These are phyloP conservation scores for Lenzites betulinus DNA, from an alignment of 768 basidiomycete genomes.

Conservation along the genomic window DNA sequence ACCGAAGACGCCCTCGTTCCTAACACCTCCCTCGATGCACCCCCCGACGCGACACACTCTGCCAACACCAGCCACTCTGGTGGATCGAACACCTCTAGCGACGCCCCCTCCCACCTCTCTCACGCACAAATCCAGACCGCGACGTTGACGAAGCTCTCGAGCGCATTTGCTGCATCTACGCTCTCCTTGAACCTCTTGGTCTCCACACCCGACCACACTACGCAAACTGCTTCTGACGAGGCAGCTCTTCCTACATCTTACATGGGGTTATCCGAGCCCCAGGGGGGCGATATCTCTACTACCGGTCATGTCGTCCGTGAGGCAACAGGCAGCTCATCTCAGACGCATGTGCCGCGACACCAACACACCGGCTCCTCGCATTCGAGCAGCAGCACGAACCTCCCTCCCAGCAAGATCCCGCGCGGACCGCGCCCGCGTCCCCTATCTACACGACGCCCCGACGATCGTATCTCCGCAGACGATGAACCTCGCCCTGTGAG, in stretches of 20 bases:
- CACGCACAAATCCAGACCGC: constrained; percentile 32
- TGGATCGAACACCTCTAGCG: constrained; percentile 26
- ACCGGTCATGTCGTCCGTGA: neutral
- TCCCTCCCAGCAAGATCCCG: constrained; percentile 26
- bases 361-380: constrained; percentile 12
- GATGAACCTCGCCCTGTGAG: too few species aligned
- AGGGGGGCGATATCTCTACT: neutral
- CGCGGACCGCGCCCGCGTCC: constrained; percentile 28
- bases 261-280: neutral
- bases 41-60: constrained; percentile 18
- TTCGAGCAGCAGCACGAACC: neutral
- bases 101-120: constrained; percentile 23
- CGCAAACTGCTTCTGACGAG: neutral
- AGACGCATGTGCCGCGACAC: neutral
- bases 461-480: neutral
- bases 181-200: constrained; percentile 11
- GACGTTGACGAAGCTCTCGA: constrained; percentile 28
- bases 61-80: constrained; percentile 21
- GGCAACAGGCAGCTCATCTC: neutral
- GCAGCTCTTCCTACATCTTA: neutral
- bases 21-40: constrained; percentile 6
- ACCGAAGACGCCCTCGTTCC: neutral
- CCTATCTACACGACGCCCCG: neutral
- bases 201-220: neutral
- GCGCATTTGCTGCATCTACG: constrained; percentile 20